Percentiles rank a stretch among this genome's conserved stretches.
Conservation (phyloP, 768 basidiomycete species). For the Tremella yokohamensis region DNA sequence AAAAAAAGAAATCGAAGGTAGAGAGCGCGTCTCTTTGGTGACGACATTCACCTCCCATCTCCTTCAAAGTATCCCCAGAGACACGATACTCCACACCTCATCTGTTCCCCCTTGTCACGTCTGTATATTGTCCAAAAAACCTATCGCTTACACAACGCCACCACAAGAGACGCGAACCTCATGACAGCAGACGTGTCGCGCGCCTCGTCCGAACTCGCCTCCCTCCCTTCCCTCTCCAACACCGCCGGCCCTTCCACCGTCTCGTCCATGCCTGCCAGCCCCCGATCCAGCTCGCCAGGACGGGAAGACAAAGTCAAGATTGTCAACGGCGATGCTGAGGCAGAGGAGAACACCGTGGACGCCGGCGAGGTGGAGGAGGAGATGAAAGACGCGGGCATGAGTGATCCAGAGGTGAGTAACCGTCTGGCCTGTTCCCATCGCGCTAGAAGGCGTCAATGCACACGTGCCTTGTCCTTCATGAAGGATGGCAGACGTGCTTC, state of each 20-base stretch:
- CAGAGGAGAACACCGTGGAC: not conserved
- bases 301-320: slow-evolving; percentile 6
- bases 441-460: not conserved
- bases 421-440: not conserved
- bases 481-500: not conserved
- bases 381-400: slow-evolving; percentile 11
- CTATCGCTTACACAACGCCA: too few relatives aligned
- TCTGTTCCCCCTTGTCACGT: too few relatives aligned
- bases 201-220: slow-evolving; percentile 7
- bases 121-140: too few relatives aligned
- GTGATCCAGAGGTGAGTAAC: slow-evolving; percentile 20
- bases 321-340: slow-evolving; percentile 2
- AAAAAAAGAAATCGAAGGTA: slow-evolving; percentile 8
- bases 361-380: slow-evolving; percentile 9
- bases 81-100: too few relatives aligned
- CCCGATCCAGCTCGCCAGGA: slow-evolving; percentile 3
- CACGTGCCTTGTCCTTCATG: not conserved
- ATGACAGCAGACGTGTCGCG: slow-evolving; percentile 1
- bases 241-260: slow-evolving; percentile 28
- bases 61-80: slow-evolving; percentile 1
- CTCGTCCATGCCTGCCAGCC: slow-evolving; percentile 24
- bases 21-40: too few relatives aligned
- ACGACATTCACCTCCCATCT: too few relatives aligned
- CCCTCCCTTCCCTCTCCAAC: slow-evolving; percentile 13
- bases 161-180: too few relatives aligned